Conservation (phyloP, 1,284 basidiomycete species). For the Leucoagaricus sp. region DNA sequence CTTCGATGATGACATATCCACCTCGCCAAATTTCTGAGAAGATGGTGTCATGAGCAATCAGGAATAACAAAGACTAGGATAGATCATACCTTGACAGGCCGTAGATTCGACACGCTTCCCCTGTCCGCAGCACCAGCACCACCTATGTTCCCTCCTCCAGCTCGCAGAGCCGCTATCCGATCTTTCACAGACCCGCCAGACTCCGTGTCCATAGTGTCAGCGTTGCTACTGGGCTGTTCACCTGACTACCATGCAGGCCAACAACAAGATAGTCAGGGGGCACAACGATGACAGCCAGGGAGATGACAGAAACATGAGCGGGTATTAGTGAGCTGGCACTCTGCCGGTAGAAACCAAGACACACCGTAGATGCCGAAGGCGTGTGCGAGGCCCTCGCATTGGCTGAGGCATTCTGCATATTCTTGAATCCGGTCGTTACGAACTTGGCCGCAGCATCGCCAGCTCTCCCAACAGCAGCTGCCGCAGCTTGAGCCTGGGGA, state of each 20-base stretch:
- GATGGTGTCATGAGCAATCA: not conserved
- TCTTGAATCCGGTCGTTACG: slow-evolving; percentile 44
- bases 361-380: slow-evolving; percentile 20
- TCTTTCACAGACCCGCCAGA: slow-evolving; percentile 12
- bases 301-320: not conserved
- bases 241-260: slow-evolving; percentile 1
- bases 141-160: slow-evolving; percentile 1
- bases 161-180: slow-evolving; percentile 13
- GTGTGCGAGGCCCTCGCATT: slow-evolving; percentile 7
- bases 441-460: slow-evolving; percentile 43
- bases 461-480: slow-evolving; percentile 50
- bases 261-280: not conserved
- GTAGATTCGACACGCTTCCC: not conserved
- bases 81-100: not conserved
- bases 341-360: slow-evolving; percentile 14
- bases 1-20: slow-evolving; percentile 56
- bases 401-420: slow-evolving; percentile 24
- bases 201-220: not conserved
- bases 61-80: not conserved
- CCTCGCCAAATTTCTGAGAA: slow-evolving; percentile 57
- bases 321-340: too few relatives aligned
- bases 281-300: too few relatives aligned
- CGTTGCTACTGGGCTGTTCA: slow-evolving; percentile 2
- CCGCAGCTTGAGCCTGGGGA: slow-evolving; percentile 29
- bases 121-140: not conserved